These are phyloP conservation scores for Ustilago sp. DNA, from an alignment of 1,284 basidiomycete species.

Conservation along the genomic window DNA sequence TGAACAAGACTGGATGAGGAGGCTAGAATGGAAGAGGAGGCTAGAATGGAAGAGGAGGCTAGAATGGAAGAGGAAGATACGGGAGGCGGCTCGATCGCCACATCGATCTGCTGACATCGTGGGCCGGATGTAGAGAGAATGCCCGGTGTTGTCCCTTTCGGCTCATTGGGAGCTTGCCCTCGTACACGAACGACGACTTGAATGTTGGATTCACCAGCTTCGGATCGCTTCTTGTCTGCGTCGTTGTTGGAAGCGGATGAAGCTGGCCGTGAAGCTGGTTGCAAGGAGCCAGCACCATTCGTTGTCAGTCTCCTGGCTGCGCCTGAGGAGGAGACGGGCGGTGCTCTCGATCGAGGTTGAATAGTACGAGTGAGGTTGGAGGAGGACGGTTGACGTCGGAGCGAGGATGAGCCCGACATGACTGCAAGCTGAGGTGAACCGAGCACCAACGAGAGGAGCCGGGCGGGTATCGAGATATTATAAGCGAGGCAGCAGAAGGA, in stretches of 20 bases:
- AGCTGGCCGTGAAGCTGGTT: conserved; percentile 21
- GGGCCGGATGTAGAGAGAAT: conserved; percentile 60
- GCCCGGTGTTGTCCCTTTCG: conserved; percentile 30
- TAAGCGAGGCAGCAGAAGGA: background rate
- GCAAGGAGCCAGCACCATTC: conserved; percentile 13
- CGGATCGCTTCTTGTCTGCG: conserved; percentile 22
- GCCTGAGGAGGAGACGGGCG: conserved; percentile 37
- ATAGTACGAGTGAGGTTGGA: conserved; percentile 31
- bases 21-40: conserved; percentile 26
- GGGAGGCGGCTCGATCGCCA: conserved; percentile 54
- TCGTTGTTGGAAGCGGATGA: conserved; percentile 31
- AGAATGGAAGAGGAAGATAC: conserved; percentile 48
- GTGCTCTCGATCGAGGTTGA: conserved; percentile 46
- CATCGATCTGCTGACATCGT: conserved; percentile 56
- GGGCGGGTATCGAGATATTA: conserved; percentile 6
- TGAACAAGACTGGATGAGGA: conserved; percentile 40
- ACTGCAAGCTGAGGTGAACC: conserved; percentile 3
- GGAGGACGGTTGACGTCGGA: conserved; percentile 44
- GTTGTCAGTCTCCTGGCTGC: conserved; percentile 35
- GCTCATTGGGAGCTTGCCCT: conserved; percentile 47
- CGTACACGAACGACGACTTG: conserved; percentile 67
- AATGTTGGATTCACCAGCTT: conserved; percentile 59
- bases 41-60: conserved; percentile 25
- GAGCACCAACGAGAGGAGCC: background rate
- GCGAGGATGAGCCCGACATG: conserved; percentile 40